Percentiles rank a stretch among this genome's conserved stretches.
Evolutionary conservation across 1,284 basidiomycete species (phyloP).

Genomic region (Rhodotorula sp.): DNA sequence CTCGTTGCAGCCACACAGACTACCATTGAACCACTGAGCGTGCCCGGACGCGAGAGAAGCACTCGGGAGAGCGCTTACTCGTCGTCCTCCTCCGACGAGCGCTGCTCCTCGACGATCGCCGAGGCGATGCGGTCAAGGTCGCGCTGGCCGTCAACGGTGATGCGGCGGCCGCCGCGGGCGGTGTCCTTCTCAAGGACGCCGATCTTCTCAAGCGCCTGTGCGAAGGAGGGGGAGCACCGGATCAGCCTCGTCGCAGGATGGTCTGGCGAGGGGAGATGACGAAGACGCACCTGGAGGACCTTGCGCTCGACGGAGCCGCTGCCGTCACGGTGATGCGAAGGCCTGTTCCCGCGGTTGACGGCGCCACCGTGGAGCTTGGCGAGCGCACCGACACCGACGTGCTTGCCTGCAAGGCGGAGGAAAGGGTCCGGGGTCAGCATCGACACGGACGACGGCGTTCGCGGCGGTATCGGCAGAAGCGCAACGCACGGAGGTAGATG

Average conservation of each 20-base stretch:
- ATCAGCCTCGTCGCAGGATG: too few species aligned
- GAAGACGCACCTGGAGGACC: conserved; percentile 3
- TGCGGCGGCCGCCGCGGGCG: conserved; percentile 91
- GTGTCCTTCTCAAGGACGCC: conserved; percentile 89
- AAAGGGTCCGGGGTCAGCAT: too few species aligned
- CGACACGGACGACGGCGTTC: too few species aligned
- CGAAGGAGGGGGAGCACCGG: too few species aligned
- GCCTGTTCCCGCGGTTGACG: conserved; percentile 94
- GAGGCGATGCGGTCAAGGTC: conserved; percentile 99
- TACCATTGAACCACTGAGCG: background rate
- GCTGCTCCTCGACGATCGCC: conserved; percentile 88
- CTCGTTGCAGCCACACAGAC: too few species aligned
- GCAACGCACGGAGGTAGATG: conserved; percentile 78
- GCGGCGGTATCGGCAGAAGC: too few species aligned
- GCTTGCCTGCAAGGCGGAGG: conserved; percentile 63
- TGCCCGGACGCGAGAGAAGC: background rate
- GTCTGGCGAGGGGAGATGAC: too few species aligned
- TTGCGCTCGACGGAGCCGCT: conserved; percentile 61
- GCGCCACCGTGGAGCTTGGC: conserved; percentile 96
- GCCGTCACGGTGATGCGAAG: conserved; percentile 69
- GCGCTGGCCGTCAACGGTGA: conserved; percentile 90
- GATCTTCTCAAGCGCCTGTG: conserved; percentile 87
- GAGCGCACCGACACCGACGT: conserved; percentile 94
- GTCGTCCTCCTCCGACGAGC: conserved; percentile 83
- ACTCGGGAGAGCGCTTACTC: background rate